Evolutionary conservation across 2,329 filamentous ascomycete species (phyloP), one percentile per base, ranked within the genome.

Genomic region (Dothideomycetidae sp.): DNA sequence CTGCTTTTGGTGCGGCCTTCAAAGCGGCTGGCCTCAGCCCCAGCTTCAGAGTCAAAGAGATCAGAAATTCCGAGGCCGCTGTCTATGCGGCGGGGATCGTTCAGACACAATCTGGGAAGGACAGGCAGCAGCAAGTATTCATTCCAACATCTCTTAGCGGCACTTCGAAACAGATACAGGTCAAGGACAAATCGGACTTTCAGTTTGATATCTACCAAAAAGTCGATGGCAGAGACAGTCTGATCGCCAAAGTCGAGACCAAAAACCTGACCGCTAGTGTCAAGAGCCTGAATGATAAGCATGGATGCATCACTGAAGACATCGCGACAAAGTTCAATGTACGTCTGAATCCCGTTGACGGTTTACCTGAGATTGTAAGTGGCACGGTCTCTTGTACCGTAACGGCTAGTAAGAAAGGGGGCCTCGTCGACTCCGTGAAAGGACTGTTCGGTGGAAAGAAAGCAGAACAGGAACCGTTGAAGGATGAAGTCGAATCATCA

Each of bases 11-110:
- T 50, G 88, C 90, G 39, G 86, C 81, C 17, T 96, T 98, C 69
- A 83, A 86, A 54, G 90, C 83, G 35, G 90, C 90, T 36, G 76
- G 83, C 49, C 70, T 98, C 41, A 94, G 84, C 61, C 85, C 88
- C 29, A 88, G 81, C 56, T 98, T 98, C 75, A 79, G 85, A 44
- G 90, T 98, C 54, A 98, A 96, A 69, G 90, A 96, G 54, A 98
- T 98, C 47, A 72, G 81, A 42, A 74, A 81, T 36, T 70, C 67
- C n/a, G 90, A 98, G 50, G 74, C 71, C 14, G 72, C 81, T 29
- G 68, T 69, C 30, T 94, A 90, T 55, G 66, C 76, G 2, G 71
- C 80, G 17, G 75, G 76, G 40, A 71, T 93, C 50, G 81, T 78
- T 56, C 93, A 83, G 73, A 49, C 54, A 12, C 67, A 73, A 40